Conservation (phyloP, 2,329 filamentous ascomycete genomes). For the Lanzia echinophila region DNA sequence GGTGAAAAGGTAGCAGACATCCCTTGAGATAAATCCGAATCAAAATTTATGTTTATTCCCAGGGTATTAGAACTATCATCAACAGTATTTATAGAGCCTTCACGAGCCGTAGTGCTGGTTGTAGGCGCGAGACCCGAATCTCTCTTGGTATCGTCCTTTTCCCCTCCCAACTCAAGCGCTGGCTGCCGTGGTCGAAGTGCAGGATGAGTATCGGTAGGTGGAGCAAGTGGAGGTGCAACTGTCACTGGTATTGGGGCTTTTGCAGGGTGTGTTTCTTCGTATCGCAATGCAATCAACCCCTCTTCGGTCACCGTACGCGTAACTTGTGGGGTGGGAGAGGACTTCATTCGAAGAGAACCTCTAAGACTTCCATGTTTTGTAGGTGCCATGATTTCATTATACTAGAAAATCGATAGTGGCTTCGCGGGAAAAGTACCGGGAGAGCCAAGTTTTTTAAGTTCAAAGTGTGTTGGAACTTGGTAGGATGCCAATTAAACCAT, state of each 20-base stretch:
- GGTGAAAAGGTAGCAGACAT: not conserved
- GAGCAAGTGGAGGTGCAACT: conserved; percentile 24
- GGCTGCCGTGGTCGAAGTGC: conserved; percentile 19
- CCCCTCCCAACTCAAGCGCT: conserved; percentile 25
- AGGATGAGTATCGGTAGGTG: conserved; percentile 26
- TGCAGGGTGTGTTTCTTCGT: conserved; percentile 53
- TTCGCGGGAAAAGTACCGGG: not conserved
- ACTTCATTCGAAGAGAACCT: not conserved
- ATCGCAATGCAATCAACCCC: conserved; percentile 47
- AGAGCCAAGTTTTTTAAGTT: not conserved
- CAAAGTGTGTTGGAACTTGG: not conserved
- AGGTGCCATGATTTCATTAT: conserved; percentile 7
- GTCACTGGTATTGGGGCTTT: conserved; percentile 47
- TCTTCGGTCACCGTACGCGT: conserved; percentile 15
- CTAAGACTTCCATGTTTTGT: conserved; percentile 6
- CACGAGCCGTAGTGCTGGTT: conserved; percentile 36
- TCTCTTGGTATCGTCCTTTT: conserved; percentile 39
- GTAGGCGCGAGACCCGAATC: conserved; percentile 49
- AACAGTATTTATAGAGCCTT: conserved; percentile 33
- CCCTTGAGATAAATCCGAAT: conserved; percentile 9
- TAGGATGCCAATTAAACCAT: not conserved
- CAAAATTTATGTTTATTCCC: conserved; percentile 23
- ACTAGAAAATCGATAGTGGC: not conserved
- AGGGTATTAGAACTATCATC: conserved; percentile 15
- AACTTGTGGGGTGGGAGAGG: conserved; percentile 3